Conservation (phyloP, 495 filamentous ascomycete genomes). For the Recurvomyces mirabilis region DNA sequence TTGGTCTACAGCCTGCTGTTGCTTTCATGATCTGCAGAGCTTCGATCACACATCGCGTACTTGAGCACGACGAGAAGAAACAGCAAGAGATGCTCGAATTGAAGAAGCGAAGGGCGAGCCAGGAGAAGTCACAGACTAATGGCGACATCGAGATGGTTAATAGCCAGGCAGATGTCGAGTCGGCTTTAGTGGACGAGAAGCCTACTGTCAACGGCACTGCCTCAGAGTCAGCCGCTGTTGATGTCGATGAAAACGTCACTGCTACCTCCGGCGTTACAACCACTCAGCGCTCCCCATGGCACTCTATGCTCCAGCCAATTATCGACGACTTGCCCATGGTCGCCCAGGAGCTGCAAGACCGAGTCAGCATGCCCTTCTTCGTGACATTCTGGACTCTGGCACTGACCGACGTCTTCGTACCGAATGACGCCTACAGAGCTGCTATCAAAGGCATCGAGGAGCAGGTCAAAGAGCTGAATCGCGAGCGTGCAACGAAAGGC, state of each 20-base stretch:
- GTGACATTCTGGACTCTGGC: constrained; percentile 89
- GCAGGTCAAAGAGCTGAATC: constrained; percentile 48
- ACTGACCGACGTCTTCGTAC: constrained; percentile 65
- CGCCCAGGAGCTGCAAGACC: constrained; percentile 52
- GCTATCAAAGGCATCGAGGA: constrained; percentile 55
- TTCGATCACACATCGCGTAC: constrained; percentile 48
- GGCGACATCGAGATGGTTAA: constrained; percentile 27
- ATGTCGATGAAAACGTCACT: background rate
- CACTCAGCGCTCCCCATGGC: constrained; percentile 36
- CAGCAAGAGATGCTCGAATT: background rate
- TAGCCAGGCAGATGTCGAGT: background rate
- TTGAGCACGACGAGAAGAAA: constrained; percentile 29
- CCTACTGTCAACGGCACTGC: constrained; percentile 3
- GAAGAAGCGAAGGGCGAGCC: constrained; percentile 13
- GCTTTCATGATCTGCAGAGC: constrained; percentile 80
- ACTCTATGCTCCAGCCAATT: constrained; percentile 66
- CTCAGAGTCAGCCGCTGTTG: background rate
- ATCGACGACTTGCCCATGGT: constrained; percentile 54
- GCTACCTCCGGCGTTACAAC: background rate
- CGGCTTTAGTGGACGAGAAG: background rate
- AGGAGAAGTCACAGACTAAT: constrained; percentile 13
- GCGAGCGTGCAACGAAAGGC: constrained; percentile 61
- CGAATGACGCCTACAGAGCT: constrained; percentile 58
- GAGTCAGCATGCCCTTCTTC: constrained; percentile 66
- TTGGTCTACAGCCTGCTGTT: constrained; percentile 65